phyloP scores from a whole-genome alignment of 2,329 filamentous ascomycete genomes.

The Colletotrichum navitas region DNA sequence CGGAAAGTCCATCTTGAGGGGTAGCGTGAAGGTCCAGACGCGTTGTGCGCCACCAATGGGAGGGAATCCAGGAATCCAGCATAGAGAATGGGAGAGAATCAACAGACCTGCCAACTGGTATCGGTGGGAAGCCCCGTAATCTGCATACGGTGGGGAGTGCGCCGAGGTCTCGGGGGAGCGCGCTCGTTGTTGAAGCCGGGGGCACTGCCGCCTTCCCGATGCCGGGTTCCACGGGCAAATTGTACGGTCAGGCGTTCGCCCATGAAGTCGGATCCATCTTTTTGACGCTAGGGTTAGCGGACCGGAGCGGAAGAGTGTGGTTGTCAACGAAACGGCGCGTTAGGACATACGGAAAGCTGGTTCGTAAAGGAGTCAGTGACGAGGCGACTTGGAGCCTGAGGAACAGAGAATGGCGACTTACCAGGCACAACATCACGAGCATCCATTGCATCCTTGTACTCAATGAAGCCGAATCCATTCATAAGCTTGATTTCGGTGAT shows the following conservation, averaged over 20 bases:
- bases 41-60: conserved; percentile 41
- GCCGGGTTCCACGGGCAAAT: conserved; percentile 88
- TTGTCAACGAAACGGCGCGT: conserved; percentile 7
- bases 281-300: conserved; percentile 42
- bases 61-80: conserved; percentile 56
- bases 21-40: conserved; percentile 23
- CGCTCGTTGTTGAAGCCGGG: conserved; percentile 65
- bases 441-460: conserved; percentile 99
- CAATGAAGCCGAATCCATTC: conserved; percentile 99
- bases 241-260: conserved; percentile 97
- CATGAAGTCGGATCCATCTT: conserved; percentile 98
- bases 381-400: neutral
- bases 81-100: conserved; percentile 68
- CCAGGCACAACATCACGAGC: conserved; percentile 98
- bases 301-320: conserved; percentile 40
- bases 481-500: conserved; percentile 99
- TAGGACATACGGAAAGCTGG: conserved; percentile 72
- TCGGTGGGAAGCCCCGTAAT: conserved; percentile 96
- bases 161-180: conserved; percentile 80
- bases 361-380: conserved; percentile 36
- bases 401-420: conserved; percentile 62
- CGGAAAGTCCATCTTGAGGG: conserved; percentile 28
- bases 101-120: conserved; percentile 99
- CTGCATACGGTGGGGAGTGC: conserved; percentile 96
- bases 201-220: conserved; percentile 57